Conservation (phyloP, 2,329 filamentous ascomycete genomes). For the Fusarium sp. region DNA sequence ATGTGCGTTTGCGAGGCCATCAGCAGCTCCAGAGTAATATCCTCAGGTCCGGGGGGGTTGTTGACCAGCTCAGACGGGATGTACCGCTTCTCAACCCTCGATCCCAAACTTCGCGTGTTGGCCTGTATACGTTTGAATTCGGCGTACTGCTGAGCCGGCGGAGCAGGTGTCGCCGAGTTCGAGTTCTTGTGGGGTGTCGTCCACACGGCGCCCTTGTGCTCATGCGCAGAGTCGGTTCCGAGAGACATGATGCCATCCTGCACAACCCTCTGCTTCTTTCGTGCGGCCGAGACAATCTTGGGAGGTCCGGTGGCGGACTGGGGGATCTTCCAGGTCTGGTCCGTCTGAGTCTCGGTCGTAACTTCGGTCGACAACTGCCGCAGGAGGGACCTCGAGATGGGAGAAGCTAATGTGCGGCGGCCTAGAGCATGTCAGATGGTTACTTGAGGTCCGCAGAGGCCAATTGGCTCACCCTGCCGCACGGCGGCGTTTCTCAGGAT, state of each 20-base stretch:
- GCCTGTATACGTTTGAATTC: constrained; percentile 54
- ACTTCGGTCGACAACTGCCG: constrained; percentile 50
- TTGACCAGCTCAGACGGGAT: constrained; percentile 73
- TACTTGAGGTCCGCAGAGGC: not conserved
- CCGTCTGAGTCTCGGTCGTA: constrained; percentile 21
- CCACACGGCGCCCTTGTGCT: constrained; percentile 51
- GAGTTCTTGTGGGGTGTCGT: constrained; percentile 48
- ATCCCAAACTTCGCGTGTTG: constrained; percentile 62
- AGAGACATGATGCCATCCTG: constrained; percentile 51
- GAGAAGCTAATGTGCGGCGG: constrained; percentile 63
- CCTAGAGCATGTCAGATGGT: constrained; percentile 53
- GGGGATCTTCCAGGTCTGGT: constrained; percentile 38
- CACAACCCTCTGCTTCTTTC: constrained; percentile 51
- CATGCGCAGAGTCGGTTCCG: constrained; percentile 49
- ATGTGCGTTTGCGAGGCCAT: constrained; percentile 90
- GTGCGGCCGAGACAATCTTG: constrained; percentile 41
- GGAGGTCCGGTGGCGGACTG: constrained; percentile 34
- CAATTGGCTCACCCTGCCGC: constrained; percentile 63
- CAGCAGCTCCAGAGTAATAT: constrained; percentile 90
- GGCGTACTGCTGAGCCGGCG: constrained; percentile 54
- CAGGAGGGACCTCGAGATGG: constrained; percentile 51
- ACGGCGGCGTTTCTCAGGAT: constrained; percentile 66
- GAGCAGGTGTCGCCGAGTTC: constrained; percentile 51
- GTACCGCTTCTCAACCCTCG: constrained; percentile 67
- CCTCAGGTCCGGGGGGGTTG: constrained; percentile 80